Evolutionary conservation across 768 basidiomycete species (phyloP), one percentile per base, ranked within the genome.

Genomic region (Pleurotus sapidus): DNA sequence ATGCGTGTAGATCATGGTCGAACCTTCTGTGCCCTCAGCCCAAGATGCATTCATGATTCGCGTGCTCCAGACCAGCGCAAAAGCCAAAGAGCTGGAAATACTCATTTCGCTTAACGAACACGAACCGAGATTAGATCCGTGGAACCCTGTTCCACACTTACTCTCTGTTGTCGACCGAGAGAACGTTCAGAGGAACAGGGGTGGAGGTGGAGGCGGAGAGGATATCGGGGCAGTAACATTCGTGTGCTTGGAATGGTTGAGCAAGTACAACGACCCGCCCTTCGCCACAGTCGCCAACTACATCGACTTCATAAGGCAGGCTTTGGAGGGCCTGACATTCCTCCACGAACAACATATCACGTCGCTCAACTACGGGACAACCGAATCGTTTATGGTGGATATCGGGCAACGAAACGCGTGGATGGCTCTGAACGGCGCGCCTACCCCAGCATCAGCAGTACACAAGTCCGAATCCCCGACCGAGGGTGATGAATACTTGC

Each of bases 111-210:
- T 82, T 55, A 82, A 83, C 57, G 68, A 74, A 14, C 68, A 70
- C 17, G 75, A 77, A 39, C 63, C 70, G 5, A 76, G 82, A 11
- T 62, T 68, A 46, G 82, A 84, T 61, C 81, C 82, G 0, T 83
- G 82, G 82, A 84, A 84, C 60, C 75, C 81, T 4, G 68, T 73
- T 7, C 82, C 80, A 3, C 79, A 77, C 45, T 68, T 84, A 7
- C 63, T 79, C 12, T 69, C 72, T 57, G 74, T 74, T 1, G 73
- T 81, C 0, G 73, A 79, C 57, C 73, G 76, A 25, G n/a, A 14
- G 2, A 34, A 11, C 30, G 8, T 34, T 9, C 20, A n/a, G 42
- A n/a, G 42, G 42, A 5, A 45, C 20, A 23, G n/a, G 7, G 42
- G 15, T n/a, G 42, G 4, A 9, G 42, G 20, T 7, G 5, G 20